These are phyloP conservation scores for Byssothecium circinans DNA, from an alignment of 2,329 filamentous ascomycete species.

Conservation along the genomic window DNA sequence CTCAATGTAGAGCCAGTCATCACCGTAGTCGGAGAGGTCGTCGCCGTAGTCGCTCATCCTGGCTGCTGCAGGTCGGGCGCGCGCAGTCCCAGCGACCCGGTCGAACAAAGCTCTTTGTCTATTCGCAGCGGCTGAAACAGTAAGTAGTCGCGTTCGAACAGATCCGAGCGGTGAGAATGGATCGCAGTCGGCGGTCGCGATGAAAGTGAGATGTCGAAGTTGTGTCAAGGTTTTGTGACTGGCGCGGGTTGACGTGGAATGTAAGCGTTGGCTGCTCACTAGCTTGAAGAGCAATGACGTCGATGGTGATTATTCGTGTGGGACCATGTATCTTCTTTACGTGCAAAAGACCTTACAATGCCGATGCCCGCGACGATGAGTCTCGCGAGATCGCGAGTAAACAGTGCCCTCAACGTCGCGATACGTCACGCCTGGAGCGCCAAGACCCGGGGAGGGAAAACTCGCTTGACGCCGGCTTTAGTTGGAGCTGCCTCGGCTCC, in stretches of 20 bases:
- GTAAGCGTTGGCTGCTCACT: slow-evolving; percentile 5
- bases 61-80: slow-evolving; percentile 10
- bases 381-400: no score
- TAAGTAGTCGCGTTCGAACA: no score
- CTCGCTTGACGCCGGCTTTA: slow-evolving; percentile 28
- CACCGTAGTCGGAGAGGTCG: slow-evolving; percentile 39
- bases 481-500: slow-evolving; percentile 1
- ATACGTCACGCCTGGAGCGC: slow-evolving; percentile 1
- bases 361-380: no score
- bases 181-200: background rate
- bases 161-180: background rate
- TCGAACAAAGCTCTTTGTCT: background rate
- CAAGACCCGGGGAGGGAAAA: slow-evolving; percentile 12
- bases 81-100: slow-evolving; percentile 3
- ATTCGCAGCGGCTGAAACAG: background rate
- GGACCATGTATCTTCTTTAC: no score
- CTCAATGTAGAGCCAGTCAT: slow-evolving; percentile 52
- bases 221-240: background rate
- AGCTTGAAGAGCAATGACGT: no score
- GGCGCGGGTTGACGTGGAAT: slow-evolving; percentile 6
- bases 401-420: no score
- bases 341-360: no score
- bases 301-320: no score
- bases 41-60: slow-evolving; percentile 49
- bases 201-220: background rate